These are phyloP conservation scores for Manihot esculenta DNA, from an alignment of 441 rosid species.

Conservation along the genomic window DNA sequence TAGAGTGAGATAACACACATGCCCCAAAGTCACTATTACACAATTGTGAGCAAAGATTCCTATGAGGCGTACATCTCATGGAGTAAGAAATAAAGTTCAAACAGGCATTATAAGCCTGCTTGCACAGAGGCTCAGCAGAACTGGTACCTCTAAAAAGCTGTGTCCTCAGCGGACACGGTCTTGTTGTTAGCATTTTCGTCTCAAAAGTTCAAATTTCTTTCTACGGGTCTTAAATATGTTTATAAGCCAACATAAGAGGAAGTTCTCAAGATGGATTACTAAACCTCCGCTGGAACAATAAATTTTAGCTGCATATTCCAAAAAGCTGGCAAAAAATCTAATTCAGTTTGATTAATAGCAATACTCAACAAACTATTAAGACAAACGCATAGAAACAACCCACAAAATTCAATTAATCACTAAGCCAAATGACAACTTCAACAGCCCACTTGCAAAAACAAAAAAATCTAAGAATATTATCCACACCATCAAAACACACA, in stretches of 20 bases:
- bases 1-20: too few species aligned
- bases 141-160: too few species aligned
- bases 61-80: too few species aligned
- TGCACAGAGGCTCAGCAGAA: too few species aligned
- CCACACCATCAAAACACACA: not conserved
- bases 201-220: too few species aligned
- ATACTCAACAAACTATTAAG: not conserved
- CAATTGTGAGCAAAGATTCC: too few species aligned
- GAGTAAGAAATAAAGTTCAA: too few species aligned
- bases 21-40: too few species aligned
- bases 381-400: not conserved
- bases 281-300: not conserved
- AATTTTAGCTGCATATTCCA: not conserved
- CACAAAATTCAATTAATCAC: not conserved
- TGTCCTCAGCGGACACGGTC: too few species aligned
- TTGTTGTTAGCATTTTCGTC: too few species aligned
- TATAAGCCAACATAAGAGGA: not conserved
- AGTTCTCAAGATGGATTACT: not conserved
- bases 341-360: not conserved
- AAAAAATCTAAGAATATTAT: not conserved
- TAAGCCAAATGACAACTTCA: not conserved
- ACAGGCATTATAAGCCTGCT: too few species aligned
- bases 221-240: not conserved
- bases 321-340: not conserved
- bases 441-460: not conserved